Conservation (phyloP, 202 grass and related monocot species). For the Zoysia matrella region DNA sequence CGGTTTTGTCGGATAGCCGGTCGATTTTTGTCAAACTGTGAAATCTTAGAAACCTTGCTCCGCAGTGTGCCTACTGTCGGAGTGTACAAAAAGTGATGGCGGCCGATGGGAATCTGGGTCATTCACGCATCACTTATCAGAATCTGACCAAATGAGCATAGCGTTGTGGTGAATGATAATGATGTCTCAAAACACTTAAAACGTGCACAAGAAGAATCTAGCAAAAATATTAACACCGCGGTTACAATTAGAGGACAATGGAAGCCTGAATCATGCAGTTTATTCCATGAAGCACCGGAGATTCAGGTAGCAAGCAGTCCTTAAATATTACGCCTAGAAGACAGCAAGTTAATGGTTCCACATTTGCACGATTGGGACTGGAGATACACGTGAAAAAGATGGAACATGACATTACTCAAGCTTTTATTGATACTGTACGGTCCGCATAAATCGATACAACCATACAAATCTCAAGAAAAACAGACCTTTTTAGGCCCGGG, state of each 20-base stretch:
- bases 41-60: too few relatives aligned
- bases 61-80: too few relatives aligned
- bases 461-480: neutral
- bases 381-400: neutral
- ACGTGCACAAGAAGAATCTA: too few relatives aligned
- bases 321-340: neutral
- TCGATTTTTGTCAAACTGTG: too few relatives aligned
- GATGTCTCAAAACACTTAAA: too few relatives aligned
- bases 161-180: too few relatives aligned
- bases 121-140: too few relatives aligned
- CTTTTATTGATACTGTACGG: slow-evolving; percentile 41
- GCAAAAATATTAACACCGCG: too few relatives aligned
- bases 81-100: too few relatives aligned
- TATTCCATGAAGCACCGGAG: neutral
- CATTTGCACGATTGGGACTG: neutral
- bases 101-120: too few relatives aligned
- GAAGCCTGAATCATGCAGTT: neutral
- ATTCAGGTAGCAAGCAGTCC: neutral
- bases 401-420: neutral
- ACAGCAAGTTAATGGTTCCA: neutral
- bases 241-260: neutral
- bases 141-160: too few relatives aligned
- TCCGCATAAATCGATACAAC: slow-evolving; percentile 36
- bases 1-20: too few relatives aligned
- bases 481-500: neutral